Percentiles rank a stretch among this genome's conserved stretches.
Conservation (phyloP, 2,329 filamentous ascomycete genomes). For the Aspergillus spinulosporus region DNA sequence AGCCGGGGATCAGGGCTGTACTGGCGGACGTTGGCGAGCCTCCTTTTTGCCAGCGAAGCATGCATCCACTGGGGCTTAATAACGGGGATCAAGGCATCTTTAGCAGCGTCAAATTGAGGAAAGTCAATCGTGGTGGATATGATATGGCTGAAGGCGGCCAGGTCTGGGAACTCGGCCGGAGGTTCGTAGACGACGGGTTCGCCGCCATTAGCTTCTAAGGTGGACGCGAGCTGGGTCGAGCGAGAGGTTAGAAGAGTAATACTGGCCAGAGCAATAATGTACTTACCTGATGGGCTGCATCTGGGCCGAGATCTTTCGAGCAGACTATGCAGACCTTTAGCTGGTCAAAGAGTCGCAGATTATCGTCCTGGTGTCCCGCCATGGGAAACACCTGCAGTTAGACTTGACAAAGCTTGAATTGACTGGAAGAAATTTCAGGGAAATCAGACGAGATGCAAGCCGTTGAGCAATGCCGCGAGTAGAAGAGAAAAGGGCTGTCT, state of each 20-base stretch:
- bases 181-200: constrained; percentile 46
- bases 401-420: not conserved
- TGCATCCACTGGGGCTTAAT: constrained; percentile 80
- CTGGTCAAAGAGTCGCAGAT: constrained; percentile 45
- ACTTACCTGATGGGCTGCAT: constrained; percentile 44
- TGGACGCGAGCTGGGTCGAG: constrained; percentile 44
- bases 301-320: constrained; percentile 42
- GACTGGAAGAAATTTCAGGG: not conserved
- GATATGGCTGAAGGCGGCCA: constrained; percentile 61
- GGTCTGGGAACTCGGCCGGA: constrained; percentile 37
- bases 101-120: constrained; percentile 74
- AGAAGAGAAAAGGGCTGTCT: not conserved
- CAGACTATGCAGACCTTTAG: constrained; percentile 49
- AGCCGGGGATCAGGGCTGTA: constrained; percentile 88
- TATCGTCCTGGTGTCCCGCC: constrained; percentile 32
- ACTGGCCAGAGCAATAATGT: not conserved
- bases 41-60: constrained; percentile 66
- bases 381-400: constrained; percentile 11
- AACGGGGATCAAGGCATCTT: constrained; percentile 77
- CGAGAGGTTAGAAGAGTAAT: constrained; percentile 5
- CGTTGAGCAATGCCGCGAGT: not conserved
- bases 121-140: constrained; percentile 84
- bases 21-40: constrained; percentile 74
- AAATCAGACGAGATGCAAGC: not conserved
- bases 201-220: constrained; percentile 52